Percentiles rank a stretch among this genome's conserved stretches.
phyloP scores from a whole-genome alignment of 2,329 filamentous ascomycete species.

The Aspergillus transmontanensis region DNA sequence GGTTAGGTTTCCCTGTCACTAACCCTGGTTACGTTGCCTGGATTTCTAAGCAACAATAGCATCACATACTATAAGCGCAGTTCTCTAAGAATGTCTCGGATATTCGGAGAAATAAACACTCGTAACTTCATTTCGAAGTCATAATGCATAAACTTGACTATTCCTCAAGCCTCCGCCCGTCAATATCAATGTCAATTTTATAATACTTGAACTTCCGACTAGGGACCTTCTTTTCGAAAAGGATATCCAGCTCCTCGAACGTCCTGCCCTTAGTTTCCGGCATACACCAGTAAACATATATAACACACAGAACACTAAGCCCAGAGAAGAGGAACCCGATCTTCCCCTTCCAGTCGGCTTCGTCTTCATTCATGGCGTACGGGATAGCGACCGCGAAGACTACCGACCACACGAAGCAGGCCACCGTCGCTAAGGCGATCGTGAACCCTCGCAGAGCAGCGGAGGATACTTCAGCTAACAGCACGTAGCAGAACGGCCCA shows the following conservation, averaged over 20 bases:
- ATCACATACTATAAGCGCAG: neutral
- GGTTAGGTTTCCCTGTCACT: neutral
- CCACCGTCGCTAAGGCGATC: slow-evolving; percentile 36
- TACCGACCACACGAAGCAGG: slow-evolving; percentile 30
- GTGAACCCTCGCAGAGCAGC: slow-evolving; percentile 57
- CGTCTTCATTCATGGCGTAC: slow-evolving; percentile 37
- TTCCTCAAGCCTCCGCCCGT: slow-evolving; percentile 2
- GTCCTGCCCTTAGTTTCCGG: slow-evolving; percentile 35
- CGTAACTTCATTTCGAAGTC: neutral
- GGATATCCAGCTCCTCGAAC: slow-evolving; percentile 34
- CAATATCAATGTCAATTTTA: slow-evolving; percentile 16
- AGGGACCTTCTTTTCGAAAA: slow-evolving; percentile 29
- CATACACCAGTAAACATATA: slow-evolving; percentile 36
- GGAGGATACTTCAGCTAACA: slow-evolving; percentile 56
- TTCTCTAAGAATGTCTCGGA: too few species aligned
- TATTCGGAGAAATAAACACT: neutral
- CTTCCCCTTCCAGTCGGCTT: slow-evolving; percentile 34
- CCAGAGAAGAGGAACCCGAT: slow-evolving; percentile 36
- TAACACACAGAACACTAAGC: slow-evolving; percentile 21
- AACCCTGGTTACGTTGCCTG: neutral
- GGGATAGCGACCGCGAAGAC: slow-evolving; percentile 37
- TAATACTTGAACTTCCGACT: slow-evolving; percentile 27
- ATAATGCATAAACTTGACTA: neutral
- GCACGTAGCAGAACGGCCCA: slow-evolving; percentile 56
- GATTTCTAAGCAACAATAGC: neutral